Evolutionary conservation across 257 asterid species (phyloP), one percentile per base, ranked within the genome.

Genomic region (Penstemon newberryi): DNA sequence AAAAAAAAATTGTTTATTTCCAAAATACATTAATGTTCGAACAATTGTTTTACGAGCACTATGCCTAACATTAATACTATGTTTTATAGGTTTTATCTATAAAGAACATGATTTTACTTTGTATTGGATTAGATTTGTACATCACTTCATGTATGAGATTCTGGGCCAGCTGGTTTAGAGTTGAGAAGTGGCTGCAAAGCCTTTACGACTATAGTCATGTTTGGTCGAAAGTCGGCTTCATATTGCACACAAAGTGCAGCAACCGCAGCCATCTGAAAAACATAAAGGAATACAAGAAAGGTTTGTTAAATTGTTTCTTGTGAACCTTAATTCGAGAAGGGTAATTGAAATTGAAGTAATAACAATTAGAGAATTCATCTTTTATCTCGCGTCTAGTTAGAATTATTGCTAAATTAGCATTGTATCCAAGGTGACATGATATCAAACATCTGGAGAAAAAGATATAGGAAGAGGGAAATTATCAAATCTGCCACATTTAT

Each of bases 181-280:
- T 85, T 91, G 73, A 89, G 94, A 73, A 91, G 96, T 37, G 96
- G 98, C 82, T 91, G 98, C 83, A 91, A 76, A n/a, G 98, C 98
- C 78, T 91, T 91, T 59, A 91, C 98, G 19, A 91, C 97, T 39
- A 91, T 89, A 0, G 96, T 89, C 97, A 91, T 91, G 70, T 91
- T 89, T 12, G 98, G 98, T 70, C 98, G 72, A 77, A 91, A 91
- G 68, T 91, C 98, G 38, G 96, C 98, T 74, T 91, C 98, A 4
- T 91, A 91, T 70, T 91, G 98, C 75, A 91, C 96, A 41, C 98
- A 91, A 9, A 91, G 96, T 68, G 98, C 98, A 25, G 98, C 98
- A 36, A 91, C 96, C 8, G 98, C 98, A 54, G 95, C 98, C 94
- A 91, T 85, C 98, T 91, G 85, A 60, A 18, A 65, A 57, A 54